Conservation (phyloP, 805 yeast genomes). For the Lachancea dasiensis region DNA sequence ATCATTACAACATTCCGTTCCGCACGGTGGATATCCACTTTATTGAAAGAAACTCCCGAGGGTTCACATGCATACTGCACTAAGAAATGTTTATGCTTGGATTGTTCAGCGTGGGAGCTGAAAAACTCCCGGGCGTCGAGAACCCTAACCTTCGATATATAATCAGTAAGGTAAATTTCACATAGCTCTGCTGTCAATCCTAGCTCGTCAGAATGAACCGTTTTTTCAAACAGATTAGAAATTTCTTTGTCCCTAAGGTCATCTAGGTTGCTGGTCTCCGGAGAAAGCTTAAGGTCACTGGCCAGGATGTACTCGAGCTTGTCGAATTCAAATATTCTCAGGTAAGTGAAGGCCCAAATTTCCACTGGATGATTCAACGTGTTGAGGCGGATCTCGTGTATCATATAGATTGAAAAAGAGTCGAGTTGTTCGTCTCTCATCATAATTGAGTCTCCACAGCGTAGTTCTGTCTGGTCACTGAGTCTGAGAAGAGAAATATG, state of each 20-base stretch:
- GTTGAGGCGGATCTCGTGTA: conserved; percentile 49
- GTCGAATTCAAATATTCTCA: conserved; percentile 38
- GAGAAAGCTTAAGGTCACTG: conserved; percentile 14
- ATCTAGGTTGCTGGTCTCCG: neutral
- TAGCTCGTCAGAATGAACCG: conserved; percentile 39
- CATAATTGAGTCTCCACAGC: conserved; percentile 49
- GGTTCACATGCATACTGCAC: conserved; percentile 20
- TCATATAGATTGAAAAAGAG: conserved; percentile 39
- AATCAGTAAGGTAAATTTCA: conserved; percentile 38
- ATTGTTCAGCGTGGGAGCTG: conserved; percentile 4
- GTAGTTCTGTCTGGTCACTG: conserved; percentile 43
- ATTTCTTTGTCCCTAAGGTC: neutral
- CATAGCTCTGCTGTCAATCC: conserved; percentile 48
- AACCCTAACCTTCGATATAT: conserved; percentile 42
- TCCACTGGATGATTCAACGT: conserved; percentile 42
- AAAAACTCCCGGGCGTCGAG: conserved; percentile 33
- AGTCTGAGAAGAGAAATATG: conserved; percentile 35
- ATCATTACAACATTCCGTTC: conserved; percentile 4
- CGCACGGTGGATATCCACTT: conserved; percentile 12
- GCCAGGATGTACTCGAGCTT: conserved; percentile 26
- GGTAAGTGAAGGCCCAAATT: conserved; percentile 43
- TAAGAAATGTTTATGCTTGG: conserved; percentile 5
- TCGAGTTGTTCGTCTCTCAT: conserved; percentile 32
- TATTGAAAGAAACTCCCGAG: conserved; percentile 12
- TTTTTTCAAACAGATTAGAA: conserved; percentile 18